These are phyloP conservation scores for Phytophthora lateralis DNA, from an alignment of 352 stramenopile species.

Conservation along the genomic window DNA sequence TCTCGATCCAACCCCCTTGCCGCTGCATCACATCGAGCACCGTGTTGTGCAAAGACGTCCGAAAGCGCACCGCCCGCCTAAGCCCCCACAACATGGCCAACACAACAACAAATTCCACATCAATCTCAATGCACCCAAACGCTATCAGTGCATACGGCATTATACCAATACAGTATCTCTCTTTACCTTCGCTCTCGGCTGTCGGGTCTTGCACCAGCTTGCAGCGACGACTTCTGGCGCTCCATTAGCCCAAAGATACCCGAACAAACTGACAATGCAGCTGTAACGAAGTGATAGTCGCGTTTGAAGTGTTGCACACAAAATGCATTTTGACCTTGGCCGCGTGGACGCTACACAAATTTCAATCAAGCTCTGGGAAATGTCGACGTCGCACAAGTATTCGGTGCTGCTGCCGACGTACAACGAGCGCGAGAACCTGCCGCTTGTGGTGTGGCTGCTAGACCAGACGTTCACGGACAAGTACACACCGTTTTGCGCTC, in stretches of 20 bases:
- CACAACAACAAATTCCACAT: background rate
- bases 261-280: too few species aligned
- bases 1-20: conserved; percentile 72
- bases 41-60: conserved; percentile 76
- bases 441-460: conserved; percentile 97
- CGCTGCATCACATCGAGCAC: conserved; percentile 75
- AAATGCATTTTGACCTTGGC: conserved; percentile 7
- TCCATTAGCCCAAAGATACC: conserved; percentile 14
- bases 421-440: conserved; percentile 98
- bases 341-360: conserved; percentile 20
- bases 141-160: background rate
- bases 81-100: background rate
- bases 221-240: conserved; percentile 10
- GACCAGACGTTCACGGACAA: conserved; percentile 93
- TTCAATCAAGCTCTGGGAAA: conserved; percentile 10
- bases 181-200: conserved; percentile 29
- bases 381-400: conserved; percentile 70
- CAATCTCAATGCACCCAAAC: background rate
- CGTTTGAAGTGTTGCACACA: conserved; percentile 9
- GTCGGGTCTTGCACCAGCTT: conserved; percentile 13
- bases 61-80: conserved; percentile 50
- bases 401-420: conserved; percentile 98
- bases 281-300: conserved; percentile 3
- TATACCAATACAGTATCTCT: background rate
- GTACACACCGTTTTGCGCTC: conserved; percentile 43